Percentiles rank a stretch among this genome's conserved stretches.
These are phyloP conservation scores for Botrytis fabae DNA, from an alignment of 2,329 filamentous ascomycete species.

Conservation along the genomic window DNA sequence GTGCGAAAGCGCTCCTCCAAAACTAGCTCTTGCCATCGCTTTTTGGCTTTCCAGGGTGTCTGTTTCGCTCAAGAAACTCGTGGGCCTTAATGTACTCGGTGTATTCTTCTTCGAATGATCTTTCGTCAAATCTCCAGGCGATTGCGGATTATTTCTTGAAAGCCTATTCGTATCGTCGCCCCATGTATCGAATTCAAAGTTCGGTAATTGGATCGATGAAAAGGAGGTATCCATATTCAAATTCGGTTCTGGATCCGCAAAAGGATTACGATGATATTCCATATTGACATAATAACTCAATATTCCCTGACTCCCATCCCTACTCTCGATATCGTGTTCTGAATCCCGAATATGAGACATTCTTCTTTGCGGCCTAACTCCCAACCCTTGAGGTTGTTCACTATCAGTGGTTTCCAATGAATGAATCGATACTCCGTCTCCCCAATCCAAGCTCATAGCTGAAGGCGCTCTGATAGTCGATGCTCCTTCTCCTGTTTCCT, in stretches of 20 bases:
- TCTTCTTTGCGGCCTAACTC: neutral
- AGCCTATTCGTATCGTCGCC: neutral
- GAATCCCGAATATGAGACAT: neutral
- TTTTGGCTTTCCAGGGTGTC: neutral
- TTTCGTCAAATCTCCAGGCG: neutral
- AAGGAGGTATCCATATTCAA: neutral
- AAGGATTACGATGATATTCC: neutral
- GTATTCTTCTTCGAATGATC: neutral
- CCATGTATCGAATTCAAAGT: neutral
- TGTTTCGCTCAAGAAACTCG: conserved; percentile 32
- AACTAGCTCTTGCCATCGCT: neutral
- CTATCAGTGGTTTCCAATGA: conserved; percentile 34
- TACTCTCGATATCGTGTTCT: neutral
- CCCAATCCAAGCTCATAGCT: neutral
- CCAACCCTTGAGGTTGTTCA: neutral
- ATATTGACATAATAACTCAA: neutral
- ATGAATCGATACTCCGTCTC: conserved; percentile 33
- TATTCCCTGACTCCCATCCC: neutral
- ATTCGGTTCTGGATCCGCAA: conserved; percentile 4
- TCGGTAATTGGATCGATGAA: neutral
- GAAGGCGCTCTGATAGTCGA: neutral
- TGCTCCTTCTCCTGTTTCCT: neutral
- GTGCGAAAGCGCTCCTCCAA: neutral
- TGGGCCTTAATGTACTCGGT: conserved; percentile 26
- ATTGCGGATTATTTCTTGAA: neutral